Evolutionary conservation across 306 rosid species (phyloP), one percentile per base, ranked within the genome.

Genomic region (Luffa acutangula): DNA sequence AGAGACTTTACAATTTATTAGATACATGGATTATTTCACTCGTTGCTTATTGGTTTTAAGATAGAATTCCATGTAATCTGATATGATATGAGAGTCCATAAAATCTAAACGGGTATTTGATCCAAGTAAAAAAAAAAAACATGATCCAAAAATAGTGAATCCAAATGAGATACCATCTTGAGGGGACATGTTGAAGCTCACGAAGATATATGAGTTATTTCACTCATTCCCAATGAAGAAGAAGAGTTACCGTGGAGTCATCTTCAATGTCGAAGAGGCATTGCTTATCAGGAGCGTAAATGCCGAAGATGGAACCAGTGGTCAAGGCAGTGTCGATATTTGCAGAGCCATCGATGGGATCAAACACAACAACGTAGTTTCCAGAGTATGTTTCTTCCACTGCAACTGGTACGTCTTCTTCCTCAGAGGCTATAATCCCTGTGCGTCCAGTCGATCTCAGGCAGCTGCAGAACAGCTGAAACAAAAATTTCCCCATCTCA

Each of bases 331-430:
- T 83, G 72, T 86, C 88, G 3, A 86, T 86, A 37, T 86, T 86
- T 46, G 88, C 82, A 34, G 86, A 86, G 56, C 88, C 86, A 64
- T 86, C 88, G 51, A 86, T 83, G 21, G 88, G 88, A 58, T 86
- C 88, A 53, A 86, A 83, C 54, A 86, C 86, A 25, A 83, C 86
- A 7, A 86, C 80, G 64, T 86, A 86, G 84, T 86, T 79, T 65
- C 88, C 86, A 20, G 84, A 86, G 79, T 80, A 86, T 0, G 86
- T 86, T 75, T 86, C 86, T 76, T 86, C 88, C 31, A 86, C 88
- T 3, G 88, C 88, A 49, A 86, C 86, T 9, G 88, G 88, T 14
- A 86, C 65, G 45, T 83, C 86, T 78, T 86, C 88, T 76, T 86
- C 88, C 79, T 86, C 86, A 2, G 88, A 86, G 4, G 88, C 86